These are phyloP conservation scores for Wickerhamomyces xylosicus DNA, from an alignment of 805 yeast genomes.

Conservation along the genomic window DNA sequence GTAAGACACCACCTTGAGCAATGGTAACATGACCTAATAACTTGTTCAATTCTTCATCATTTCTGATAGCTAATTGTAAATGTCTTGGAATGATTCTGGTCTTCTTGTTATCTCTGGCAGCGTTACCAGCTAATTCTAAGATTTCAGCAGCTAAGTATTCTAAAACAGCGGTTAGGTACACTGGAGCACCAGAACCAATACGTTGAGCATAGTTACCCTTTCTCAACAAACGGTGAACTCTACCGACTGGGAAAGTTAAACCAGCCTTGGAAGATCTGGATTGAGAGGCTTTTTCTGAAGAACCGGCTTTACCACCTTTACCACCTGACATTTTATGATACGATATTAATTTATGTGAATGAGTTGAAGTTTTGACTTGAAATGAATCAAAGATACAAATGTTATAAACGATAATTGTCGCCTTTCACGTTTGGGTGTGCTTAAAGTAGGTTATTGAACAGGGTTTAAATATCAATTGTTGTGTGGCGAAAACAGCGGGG, in stretches of 20 bases:
- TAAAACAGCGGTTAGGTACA: slow-evolving; percentile 91
- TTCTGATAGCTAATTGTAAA: slow-evolving; percentile 96
- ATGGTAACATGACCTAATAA: slow-evolving; percentile 88
- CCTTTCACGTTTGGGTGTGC: no score
- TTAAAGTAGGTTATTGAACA: no score
- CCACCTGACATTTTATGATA: slow-evolving; percentile 51
- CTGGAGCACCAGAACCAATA: slow-evolving; percentile 99
- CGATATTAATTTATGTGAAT: slow-evolving; percentile 6
- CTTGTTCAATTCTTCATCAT: slow-evolving; percentile 97
- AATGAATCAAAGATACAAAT: no score
- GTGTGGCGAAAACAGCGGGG: no score
- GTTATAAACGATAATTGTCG: no score
- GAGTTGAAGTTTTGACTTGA: no score
- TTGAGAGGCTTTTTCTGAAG: slow-evolving; percentile 91
- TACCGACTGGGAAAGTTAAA: slow-evolving; percentile 98
- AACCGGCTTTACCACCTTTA: slow-evolving; percentile 86
- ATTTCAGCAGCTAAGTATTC: slow-evolving; percentile 98
- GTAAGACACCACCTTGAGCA: slow-evolving; percentile 99
- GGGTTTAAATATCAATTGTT: no score
- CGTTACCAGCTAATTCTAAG: slow-evolving; percentile 97
- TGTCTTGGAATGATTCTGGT: slow-evolving; percentile 99
- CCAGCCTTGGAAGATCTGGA: slow-evolving; percentile 99
- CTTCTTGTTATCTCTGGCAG: slow-evolving; percentile 98
- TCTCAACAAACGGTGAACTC: slow-evolving; percentile 94
- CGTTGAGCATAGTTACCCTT: slow-evolving; percentile 98